phyloP scores from a whole-genome alignment of 176 grass and related monocot species.

The Aegilops bicornis region DNA sequence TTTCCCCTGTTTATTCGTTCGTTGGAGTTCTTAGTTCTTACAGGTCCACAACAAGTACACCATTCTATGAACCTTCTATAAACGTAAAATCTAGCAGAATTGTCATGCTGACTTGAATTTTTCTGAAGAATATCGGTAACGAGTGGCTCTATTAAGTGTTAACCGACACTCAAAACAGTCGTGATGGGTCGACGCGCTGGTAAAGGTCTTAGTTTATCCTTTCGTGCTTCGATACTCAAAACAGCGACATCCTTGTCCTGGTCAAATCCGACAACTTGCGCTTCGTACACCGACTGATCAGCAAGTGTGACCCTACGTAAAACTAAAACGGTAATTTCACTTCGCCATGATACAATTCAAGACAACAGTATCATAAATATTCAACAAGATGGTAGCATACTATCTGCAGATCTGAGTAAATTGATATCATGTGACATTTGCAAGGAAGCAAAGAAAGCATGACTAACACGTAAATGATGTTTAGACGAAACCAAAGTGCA shows the following conservation, averaged over 20 bases:
- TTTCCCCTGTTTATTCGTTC: not conserved
- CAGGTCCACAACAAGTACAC: not conserved
- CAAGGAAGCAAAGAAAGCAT: not conserved
- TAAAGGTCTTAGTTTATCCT: slow-evolving; percentile 89
- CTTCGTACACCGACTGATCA: slow-evolving; percentile 90
- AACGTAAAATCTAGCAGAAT: not conserved
- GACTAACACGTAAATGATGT: not conserved
- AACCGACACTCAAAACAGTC: too few species aligned
- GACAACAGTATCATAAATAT: not conserved
- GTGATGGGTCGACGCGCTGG: too few species aligned
- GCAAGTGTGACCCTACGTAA: slow-evolving; percentile 82
- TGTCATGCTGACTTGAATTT: too few species aligned
- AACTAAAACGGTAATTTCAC: slow-evolving; percentile 56
- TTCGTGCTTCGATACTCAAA: slow-evolving; percentile 81
- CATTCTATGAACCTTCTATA: not conserved
- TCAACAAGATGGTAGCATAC: not conserved
- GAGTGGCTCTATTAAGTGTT: too few species aligned
- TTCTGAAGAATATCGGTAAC: too few species aligned
- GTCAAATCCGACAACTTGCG: slow-evolving; percentile 88
- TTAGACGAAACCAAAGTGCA: not conserved
- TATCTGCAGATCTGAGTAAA: not conserved
- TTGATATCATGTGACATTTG: not conserved
- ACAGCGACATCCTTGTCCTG: slow-evolving; percentile 99
- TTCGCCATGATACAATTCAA: slow-evolving; percentile 17
- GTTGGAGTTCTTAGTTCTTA: not conserved